Conservation (phyloP, 768 basidiomycete genomes). For the Boletus edulis region DNA sequence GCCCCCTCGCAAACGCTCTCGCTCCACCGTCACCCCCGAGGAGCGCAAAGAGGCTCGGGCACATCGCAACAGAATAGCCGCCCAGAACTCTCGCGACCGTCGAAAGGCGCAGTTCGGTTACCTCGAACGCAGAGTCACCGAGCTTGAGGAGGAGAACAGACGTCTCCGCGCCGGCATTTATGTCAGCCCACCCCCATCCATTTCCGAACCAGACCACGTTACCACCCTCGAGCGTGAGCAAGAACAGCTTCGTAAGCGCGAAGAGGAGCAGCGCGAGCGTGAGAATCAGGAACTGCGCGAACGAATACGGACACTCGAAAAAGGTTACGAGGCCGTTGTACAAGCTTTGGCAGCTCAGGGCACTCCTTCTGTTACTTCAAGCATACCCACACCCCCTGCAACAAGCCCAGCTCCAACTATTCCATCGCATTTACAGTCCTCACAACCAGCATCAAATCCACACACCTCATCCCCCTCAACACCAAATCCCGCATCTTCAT, state of each 20-base stretch:
- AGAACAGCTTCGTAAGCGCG: slow-evolving; percentile 33
- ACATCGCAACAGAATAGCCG: slow-evolving; percentile 90
- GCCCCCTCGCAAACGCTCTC: slow-evolving; percentile 73
- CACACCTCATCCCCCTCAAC: slow-evolving; percentile 18
- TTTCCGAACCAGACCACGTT: slow-evolving; percentile 20
- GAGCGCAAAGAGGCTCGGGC: slow-evolving; percentile 87
- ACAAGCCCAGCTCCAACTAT: slow-evolving; percentile 9
- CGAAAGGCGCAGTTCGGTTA: slow-evolving; percentile 78
- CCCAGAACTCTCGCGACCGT: slow-evolving; percentile 89
- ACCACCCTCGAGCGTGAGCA: slow-evolving; percentile 25
- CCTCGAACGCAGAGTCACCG: slow-evolving; percentile 64
- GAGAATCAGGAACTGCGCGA: slow-evolving; percentile 77
- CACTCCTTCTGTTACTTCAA: slow-evolving; percentile 24
- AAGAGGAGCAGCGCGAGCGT: slow-evolving; percentile 46
- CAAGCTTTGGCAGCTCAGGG: slow-evolving; percentile 68
- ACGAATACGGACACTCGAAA: slow-evolving; percentile 74
- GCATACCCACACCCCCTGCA: slow-evolving; percentile 13
- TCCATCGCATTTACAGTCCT: slow-evolving; percentile 21
- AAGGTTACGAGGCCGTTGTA: slow-evolving; percentile 78
- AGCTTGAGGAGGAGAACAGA: slow-evolving; percentile 84
- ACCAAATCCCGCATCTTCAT: slow-evolving; percentile 23
- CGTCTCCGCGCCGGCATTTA: slow-evolving; percentile 57
- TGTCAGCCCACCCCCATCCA: slow-evolving; percentile 23
- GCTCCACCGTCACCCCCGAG: slow-evolving; percentile 61
- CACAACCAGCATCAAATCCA: slow-evolving; percentile 22